Evolutionary conservation across 805 yeast genomes (phyloP).

Genomic region (Huiozyma naganishii): DNA sequence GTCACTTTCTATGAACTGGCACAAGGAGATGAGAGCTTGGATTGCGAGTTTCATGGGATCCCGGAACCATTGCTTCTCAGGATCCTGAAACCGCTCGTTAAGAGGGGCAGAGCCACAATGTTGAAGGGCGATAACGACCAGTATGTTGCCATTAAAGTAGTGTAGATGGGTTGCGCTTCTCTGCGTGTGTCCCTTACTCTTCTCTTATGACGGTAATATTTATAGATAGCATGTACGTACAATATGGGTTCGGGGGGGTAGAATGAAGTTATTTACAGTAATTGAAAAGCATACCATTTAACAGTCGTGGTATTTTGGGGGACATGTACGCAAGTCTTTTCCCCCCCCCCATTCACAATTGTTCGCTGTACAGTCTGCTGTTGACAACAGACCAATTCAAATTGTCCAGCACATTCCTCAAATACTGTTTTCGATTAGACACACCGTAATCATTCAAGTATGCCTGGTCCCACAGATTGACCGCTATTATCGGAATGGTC

Average conservation of each 20-base stretch:
- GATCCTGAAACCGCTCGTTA: slow-evolving; percentile 48
- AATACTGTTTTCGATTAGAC: slow-evolving; percentile 55
- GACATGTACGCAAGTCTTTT: neutral
- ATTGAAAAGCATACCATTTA: too few relatives aligned
- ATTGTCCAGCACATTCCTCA: slow-evolving; percentile 64
- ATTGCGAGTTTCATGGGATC: slow-evolving; percentile 52
- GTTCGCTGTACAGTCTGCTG: slow-evolving; percentile 27
- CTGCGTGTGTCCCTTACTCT: neutral
- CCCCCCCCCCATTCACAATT: neutral
- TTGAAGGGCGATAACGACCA: slow-evolving; percentile 58
- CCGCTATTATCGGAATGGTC: slow-evolving; percentile 53
- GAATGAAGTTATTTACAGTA: too few relatives aligned
- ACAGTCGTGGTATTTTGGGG: neutral
- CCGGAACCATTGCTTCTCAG: slow-evolving; percentile 44
- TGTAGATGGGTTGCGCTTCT: slow-evolving; percentile 19
- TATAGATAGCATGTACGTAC: neutral
- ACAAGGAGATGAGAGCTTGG: slow-evolving; percentile 46
- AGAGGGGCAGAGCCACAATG: slow-evolving; percentile 62
- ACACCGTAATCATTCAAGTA: slow-evolving; percentile 78
- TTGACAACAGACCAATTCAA: slow-evolving; percentile 76
- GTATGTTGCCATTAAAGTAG: slow-evolving; percentile 70
- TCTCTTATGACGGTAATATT: neutral
- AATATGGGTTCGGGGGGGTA: neutral
- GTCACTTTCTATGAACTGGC: slow-evolving; percentile 75
- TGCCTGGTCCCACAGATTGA: slow-evolving; percentile 87